Conservation (phyloP, 495 filamentous ascomycete species). For the Jackrogersella minutella region DNA sequence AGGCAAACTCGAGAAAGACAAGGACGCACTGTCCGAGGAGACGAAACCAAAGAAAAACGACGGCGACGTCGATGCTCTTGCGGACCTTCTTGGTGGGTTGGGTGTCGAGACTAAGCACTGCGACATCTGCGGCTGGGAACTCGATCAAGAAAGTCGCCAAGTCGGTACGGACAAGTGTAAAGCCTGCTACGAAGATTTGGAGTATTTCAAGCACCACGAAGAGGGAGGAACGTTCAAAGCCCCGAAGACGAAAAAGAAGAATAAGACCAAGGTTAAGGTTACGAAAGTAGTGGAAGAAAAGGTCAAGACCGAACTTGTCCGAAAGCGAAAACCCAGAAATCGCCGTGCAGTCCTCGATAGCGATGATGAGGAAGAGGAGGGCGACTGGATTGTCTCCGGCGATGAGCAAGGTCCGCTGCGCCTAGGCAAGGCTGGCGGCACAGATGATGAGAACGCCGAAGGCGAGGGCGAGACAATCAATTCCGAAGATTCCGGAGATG, state of each 20-base stretch:
- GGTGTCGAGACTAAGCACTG: conserved; percentile 84
- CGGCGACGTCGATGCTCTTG: conserved; percentile 75
- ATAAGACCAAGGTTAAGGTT: conserved; percentile 55
- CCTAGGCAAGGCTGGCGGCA: conserved; percentile 80
- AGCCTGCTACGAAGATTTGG: conserved; percentile 76
- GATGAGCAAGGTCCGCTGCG: conserved; percentile 61
- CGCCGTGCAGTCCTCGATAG: conserved; percentile 66
- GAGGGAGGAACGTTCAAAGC: conserved; percentile 43
- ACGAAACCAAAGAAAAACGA: conserved; percentile 61
- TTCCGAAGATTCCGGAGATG: conserved; percentile 65
- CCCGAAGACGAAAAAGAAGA: conserved; percentile 50
- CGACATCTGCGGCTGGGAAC: conserved; percentile 81
- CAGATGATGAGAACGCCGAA: conserved; percentile 85
- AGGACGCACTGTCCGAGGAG: conserved; percentile 78
- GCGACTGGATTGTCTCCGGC: conserved; percentile 78
- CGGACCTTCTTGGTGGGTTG: conserved; percentile 83
- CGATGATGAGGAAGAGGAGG: conserved; percentile 74
- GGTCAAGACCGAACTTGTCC: conserved; percentile 50
- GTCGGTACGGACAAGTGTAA: conserved; percentile 65
- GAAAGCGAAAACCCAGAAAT: conserved; percentile 58
- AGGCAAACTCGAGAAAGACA: conserved; percentile 83
- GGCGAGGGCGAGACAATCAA: conserved; percentile 81
- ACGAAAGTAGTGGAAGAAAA: conserved; percentile 59
- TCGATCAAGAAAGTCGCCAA: conserved; percentile 66
- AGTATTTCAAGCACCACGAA: conserved; percentile 50